These are phyloP conservation scores for Termitomyces sp. DNA, from an alignment of 768 basidiomycete genomes.

Conservation along the genomic window DNA sequence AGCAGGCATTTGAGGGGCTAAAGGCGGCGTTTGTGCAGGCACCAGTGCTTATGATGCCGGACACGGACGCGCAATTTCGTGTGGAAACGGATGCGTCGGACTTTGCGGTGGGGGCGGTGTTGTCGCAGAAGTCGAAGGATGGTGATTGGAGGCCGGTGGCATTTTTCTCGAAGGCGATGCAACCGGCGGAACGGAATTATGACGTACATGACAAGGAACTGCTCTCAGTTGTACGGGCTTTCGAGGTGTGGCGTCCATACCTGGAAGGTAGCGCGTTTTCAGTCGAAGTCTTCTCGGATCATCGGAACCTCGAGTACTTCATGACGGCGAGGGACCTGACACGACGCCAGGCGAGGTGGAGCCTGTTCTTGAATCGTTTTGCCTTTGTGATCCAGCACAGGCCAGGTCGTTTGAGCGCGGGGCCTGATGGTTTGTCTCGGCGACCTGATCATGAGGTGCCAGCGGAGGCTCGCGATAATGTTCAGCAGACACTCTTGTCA, in stretches of 20 bases:
- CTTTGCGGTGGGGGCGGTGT: not conserved
- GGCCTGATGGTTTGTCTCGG: not conserved
- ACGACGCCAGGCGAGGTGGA: too few species aligned
- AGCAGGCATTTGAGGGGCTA: too few species aligned
- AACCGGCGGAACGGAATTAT: slow-evolving; percentile 36
- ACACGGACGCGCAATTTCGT: not conserved
- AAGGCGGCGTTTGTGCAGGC: too few species aligned
- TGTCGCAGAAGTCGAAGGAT: slow-evolving; percentile 17
- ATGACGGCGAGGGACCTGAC: too few species aligned
- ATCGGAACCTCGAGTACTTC: too few species aligned
- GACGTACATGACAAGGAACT: slow-evolving; percentile 13
- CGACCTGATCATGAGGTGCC: not conserved
- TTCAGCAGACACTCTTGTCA: not conserved
- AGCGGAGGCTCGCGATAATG: too few species aligned
- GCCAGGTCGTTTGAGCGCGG: not conserved
- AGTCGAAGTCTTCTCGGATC: slow-evolving; percentile 1
- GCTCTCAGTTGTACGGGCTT: slow-evolving; percentile 34
- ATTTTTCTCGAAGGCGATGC: slow-evolving; percentile 22
- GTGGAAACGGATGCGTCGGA: not conserved
- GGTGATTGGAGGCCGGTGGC: not conserved
- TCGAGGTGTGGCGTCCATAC: slow-evolving; percentile 21
- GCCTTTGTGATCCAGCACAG: not conserved
- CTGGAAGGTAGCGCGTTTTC: not conserved
- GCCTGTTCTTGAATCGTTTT: too few species aligned
- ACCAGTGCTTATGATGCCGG: slow-evolving; percentile 11